Base-by-base conservation (phyloP, 1,139 yeast genomes). In the Lodderomyces margitis region DNA sequence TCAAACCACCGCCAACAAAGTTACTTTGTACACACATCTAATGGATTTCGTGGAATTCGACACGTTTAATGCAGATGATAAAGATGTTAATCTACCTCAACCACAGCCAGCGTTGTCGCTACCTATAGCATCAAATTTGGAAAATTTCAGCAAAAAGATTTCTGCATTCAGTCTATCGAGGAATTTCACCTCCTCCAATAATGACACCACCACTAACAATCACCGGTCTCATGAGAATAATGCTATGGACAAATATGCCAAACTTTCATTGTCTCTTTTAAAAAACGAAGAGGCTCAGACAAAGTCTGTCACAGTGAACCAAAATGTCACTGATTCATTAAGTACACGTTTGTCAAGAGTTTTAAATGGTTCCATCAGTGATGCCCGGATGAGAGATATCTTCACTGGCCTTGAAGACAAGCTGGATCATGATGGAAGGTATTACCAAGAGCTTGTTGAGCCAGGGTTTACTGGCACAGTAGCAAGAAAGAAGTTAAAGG, bases 381-480 rank as follows among this genome's bases (percentile, higher is more conserved):
- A 82, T 50, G 54, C 70, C 9, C 58, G 74, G 12, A 58, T 76
- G 35, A 58, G 79, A 52, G 75, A 77, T 41, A 62, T 84, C 1
- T 64, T 83, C 42, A 53, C 61, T 3, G 52, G 72, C 2, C 55
- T 82, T 19, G 82, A 82, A 41, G 50, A 12, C 46, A 46, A n/a
- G 47, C 65, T 19, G 54, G 32, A 37, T 15, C 19, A 20, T 7
- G 19, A 31, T 19, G 21, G 7, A 6, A 11, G 16, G 8, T 24
- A 16, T 16, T 23, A 21, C 15, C 61, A 30, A 45, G 54, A 67
- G 28, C 57, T 81, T 36, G 71, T 78, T 9, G 74, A 75, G 34
- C 71, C 85, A 0, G 83, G 79, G 8, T 60, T 78, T 21, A 52
- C 70, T n/a, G 87, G 88, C 0, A 70, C 80, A 2, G 66, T 80